Evolutionary conservation across 1,139 yeast genomes (phyloP).

Genomic region (Zygosaccharomyces pseudobailii): DNA sequence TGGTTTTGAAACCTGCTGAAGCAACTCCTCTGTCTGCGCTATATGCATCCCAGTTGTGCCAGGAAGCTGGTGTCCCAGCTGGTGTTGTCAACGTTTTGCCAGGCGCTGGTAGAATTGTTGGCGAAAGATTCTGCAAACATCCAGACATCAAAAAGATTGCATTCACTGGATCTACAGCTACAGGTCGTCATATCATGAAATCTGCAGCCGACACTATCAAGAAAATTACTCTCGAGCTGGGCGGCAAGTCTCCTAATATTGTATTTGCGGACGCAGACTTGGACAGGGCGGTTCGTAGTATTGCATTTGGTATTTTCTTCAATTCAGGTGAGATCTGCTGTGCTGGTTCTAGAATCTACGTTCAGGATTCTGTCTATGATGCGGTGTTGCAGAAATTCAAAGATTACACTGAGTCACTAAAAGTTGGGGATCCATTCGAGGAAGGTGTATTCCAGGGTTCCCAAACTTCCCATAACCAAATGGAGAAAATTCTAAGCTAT

Average conservation of each 20-base stretch:
- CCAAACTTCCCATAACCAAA: conserved; percentile 54
- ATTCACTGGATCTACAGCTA: conserved; percentile 82
- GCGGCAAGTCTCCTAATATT: conserved; percentile 64
- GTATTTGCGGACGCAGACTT: conserved; percentile 56
- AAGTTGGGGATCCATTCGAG: conserved; percentile 72
- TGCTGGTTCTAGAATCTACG: conserved; percentile 63
- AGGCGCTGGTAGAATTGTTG: conserved; percentile 61
- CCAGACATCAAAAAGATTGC: conserved; percentile 68
- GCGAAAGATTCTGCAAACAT: conserved; percentile 55
- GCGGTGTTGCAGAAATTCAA: conserved; percentile 48
- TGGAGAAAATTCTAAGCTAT: conserved; percentile 54
- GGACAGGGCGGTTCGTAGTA: conserved; percentile 45
- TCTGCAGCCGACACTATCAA: conserved; percentile 65
- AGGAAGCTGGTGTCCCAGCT: conserved; percentile 73
- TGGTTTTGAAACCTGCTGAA: conserved; percentile 77
- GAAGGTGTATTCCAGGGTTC: conserved; percentile 60
- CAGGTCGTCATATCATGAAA: conserved; percentile 69
- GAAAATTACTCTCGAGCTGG: conserved; percentile 69
- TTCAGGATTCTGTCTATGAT: conserved; percentile 60
- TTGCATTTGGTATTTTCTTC: conserved; percentile 48
- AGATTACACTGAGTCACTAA: conserved; percentile 61
- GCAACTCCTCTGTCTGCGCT: conserved; percentile 78
- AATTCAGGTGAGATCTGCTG: conserved; percentile 71
- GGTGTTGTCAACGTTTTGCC: conserved; percentile 75
- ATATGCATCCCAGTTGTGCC: conserved; percentile 54